Percentiles rank a stretch among this genome's conserved stretches.
These are phyloP conservation scores for Trypethelium eluteriae DNA, from an alignment of 495 filamentous ascomycete genomes.

Conservation along the genomic window DNA sequence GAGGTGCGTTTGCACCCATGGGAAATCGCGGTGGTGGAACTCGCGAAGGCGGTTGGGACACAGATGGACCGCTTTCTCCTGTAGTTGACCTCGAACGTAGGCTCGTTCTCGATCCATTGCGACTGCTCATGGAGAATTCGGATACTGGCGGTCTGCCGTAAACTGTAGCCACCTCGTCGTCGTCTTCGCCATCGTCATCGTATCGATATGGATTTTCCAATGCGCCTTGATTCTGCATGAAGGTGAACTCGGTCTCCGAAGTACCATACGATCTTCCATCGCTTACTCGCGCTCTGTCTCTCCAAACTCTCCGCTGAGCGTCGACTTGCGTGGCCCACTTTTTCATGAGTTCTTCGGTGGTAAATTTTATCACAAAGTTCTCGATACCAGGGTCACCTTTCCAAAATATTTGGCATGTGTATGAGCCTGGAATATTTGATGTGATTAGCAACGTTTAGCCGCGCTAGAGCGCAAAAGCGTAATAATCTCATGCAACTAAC, in stretches of 20 bases:
- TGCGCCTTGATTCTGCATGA: slow-evolving; percentile 57
- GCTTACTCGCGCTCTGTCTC: slow-evolving; percentile 41
- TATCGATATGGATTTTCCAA: slow-evolving; percentile 73
- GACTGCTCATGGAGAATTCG: slow-evolving; percentile 38
- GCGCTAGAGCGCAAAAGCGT: not conserved
- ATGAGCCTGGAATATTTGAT: slow-evolving; percentile 53
- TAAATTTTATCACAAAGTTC: slow-evolving; percentile 89
- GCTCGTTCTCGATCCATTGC: slow-evolving; percentile 73
- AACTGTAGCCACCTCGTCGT: slow-evolving; percentile 41
- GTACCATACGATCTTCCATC: slow-evolving; percentile 50
- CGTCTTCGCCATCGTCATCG: slow-evolving; percentile 69
- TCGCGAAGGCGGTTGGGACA: slow-evolving; percentile 40
- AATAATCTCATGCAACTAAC: slow-evolving; percentile 41
- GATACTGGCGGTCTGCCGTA: slow-evolving; percentile 23
- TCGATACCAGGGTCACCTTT: slow-evolving; percentile 94
- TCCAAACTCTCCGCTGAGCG: slow-evolving; percentile 49
- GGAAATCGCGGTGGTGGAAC: slow-evolving; percentile 63
- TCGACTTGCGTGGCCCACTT: slow-evolving; percentile 71
- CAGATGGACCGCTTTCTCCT: slow-evolving; percentile 54
- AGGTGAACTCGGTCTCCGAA: slow-evolving; percentile 70
- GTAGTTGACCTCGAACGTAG: slow-evolving; percentile 75
- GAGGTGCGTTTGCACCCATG: slow-evolving; percentile 46
- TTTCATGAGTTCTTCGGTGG: slow-evolving; percentile 82
- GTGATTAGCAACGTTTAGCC: slow-evolving; percentile 5
- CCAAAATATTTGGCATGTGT: slow-evolving; percentile 97